Conservation (phyloP, 2,329 filamentous ascomycete species). For the Fusarium sp. region DNA sequence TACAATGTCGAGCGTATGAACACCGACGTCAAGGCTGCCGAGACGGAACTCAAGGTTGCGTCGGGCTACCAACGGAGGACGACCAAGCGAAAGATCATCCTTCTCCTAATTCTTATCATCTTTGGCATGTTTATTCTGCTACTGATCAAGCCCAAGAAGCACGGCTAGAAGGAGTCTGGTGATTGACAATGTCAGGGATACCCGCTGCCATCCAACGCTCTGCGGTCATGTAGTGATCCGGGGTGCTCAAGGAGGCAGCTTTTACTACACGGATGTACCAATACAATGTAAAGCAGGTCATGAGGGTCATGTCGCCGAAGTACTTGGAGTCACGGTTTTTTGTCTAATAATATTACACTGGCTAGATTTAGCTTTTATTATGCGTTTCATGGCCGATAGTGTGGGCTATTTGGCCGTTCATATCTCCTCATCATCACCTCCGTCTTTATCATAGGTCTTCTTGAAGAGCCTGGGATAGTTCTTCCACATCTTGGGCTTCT, state of each 20-base stretch:
- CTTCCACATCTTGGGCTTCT: constrained; percentile 47
- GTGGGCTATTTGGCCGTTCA: not conserved
- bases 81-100: constrained; percentile 91
- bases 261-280: constrained; percentile 45
- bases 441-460: constrained; percentile 43
- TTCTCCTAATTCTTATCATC: constrained; percentile 87
- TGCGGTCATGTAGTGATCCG: not conserved
- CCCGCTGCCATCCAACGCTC: constrained; percentile 16
- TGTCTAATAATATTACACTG: constrained; percentile 35
- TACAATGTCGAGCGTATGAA: constrained; percentile 98
- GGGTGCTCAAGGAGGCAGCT: constrained; percentile 10
- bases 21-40: constrained; percentile 91
- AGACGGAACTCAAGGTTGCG: constrained; percentile 90
- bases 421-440: constrained; percentile 9
- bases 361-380: constrained; percentile 31
- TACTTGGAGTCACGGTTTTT: constrained; percentile 45
- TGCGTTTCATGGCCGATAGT: not conserved
- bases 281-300: constrained; percentile 47
- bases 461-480: constrained; percentile 46
- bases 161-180: constrained; percentile 38
- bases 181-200: constrained; percentile 28
- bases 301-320: constrained; percentile 40
- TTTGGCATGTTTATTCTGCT: constrained; percentile 88
- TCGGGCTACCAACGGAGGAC: constrained; percentile 89
- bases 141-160: constrained; percentile 79